Base-by-base conservation (phyloP, 2,329 filamentous ascomycete species). In the Phialophora macrospora region DNA sequence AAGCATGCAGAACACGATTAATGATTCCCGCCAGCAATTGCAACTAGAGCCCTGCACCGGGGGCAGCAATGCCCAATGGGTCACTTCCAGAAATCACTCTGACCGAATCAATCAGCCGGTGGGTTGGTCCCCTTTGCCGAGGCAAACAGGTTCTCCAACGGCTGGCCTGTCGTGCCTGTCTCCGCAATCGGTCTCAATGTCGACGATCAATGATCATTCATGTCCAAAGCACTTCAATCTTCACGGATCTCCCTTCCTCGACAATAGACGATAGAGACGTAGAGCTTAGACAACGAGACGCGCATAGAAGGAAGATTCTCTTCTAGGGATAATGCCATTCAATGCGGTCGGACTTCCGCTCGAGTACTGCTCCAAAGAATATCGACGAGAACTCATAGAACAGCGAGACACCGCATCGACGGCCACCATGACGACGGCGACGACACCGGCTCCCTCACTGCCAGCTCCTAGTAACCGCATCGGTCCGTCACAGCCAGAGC, bases 301-400 rank as follows among this genome's bases (percentile, higher is more conserved):
- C 6, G 12, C 9, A 20, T n/a, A 34, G 11, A 6, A 22, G 20
- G 20, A 17, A 34, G 28, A 24, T 24, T 24, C 24, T 24, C 24
- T 24, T 24, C 1, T 48, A 11, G 1, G 17, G 14, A 22, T 51
- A 24, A 41, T 49, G 28, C 49, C 26, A n/a, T 60, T 46, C 49
- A 64, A 64, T 41, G 28, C 62, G 14, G 48, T 64, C 56, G 56
- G 62, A 2, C 51, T 64, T 12, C 62, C 62, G 8, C 30, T 64
- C 14, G 56, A 64, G 26, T 64, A 60, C 34, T 60, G 56, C 51
- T 64, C 62, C 14, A 48, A 22, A 26, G 48, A 54, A 30, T 64
- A 64, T 41, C 55, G 62, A 32, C 26, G 49, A n/a, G 26, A 55
- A 14, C n/a, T 55, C 60, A 46, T 32, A n/a, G 6, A 20, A 17